phyloP scores from a whole-genome alignment of 805 yeast genomes.

The Lipomyces sp. region DNA sequence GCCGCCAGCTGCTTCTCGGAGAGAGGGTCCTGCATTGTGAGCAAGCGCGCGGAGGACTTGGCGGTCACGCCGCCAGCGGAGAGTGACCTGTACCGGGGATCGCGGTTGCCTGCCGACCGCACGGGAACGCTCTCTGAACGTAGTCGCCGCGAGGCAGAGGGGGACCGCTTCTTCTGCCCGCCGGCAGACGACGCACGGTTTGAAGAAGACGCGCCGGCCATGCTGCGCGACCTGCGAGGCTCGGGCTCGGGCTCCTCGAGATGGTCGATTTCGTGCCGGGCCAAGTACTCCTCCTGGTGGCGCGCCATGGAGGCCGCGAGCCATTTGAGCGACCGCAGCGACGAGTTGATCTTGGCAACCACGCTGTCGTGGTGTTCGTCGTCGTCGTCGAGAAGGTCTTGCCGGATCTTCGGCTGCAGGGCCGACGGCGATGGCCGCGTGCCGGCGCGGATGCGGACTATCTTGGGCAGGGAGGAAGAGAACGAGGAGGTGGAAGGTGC shows the following conservation, averaged over 20 bases:
- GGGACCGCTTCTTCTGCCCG: constrained; percentile 10
- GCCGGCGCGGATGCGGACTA: background rate
- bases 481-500: background rate
- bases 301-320: constrained; percentile 28
- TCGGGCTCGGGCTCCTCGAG: constrained; percentile 21
- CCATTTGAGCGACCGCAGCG: constrained; percentile 26
- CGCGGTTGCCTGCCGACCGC: background rate
- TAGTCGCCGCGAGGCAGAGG: constrained; percentile 7
- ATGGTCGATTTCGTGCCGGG: constrained; percentile 22
- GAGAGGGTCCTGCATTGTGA: constrained; percentile 22
- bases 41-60: constrained; percentile 21
- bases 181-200: constrained; percentile 3
- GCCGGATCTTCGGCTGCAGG: constrained; percentile 1
- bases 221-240: constrained; percentile 16
- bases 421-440: background rate
- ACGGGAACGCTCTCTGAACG: constrained; percentile 18
- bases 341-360: constrained; percentile 25
- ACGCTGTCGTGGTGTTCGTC: constrained; percentile 16
- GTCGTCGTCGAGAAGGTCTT: constrained; percentile 16
- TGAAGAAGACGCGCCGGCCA: constrained; percentile 1
- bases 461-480: background rate
- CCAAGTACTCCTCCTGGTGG: constrained; percentile 28
- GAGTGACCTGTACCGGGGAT: constrained; percentile 7
- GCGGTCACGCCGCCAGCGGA: constrained; percentile 28
- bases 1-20: constrained; percentile 2